Evolutionary conservation across 805 yeast genomes (phyloP).

Genomic region (Zygosaccharomyces kombuchaensis): DNA sequence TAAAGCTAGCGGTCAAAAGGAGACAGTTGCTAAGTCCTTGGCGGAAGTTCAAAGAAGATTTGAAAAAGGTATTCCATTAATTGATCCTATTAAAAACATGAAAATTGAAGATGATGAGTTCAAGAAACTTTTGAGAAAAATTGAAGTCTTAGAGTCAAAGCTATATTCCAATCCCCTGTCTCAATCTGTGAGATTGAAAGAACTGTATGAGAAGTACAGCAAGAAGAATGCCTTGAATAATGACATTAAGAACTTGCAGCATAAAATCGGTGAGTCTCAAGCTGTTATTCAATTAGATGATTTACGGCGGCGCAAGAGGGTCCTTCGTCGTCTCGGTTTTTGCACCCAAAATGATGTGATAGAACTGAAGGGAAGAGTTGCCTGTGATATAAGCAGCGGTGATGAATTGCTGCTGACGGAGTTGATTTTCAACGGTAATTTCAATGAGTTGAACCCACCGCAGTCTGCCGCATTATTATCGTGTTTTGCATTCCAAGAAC

Average conservation of each 20-base stretch:
- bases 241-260: constrained; percentile 55
- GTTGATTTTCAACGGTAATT: constrained; percentile 90
- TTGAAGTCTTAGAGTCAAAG: constrained; percentile 77
- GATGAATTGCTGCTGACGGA: constrained; percentile 82
- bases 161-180: constrained; percentile 64
- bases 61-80: constrained; percentile 84
- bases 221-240: constrained; percentile 58
- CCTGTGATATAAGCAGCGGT: constrained; percentile 93
- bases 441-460: constrained; percentile 80
- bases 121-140: constrained; percentile 62
- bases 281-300: constrained; percentile 93
- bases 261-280: constrained; percentile 74
- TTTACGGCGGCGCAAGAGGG: constrained; percentile 87
- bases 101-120: constrained; percentile 83
- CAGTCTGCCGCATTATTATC: constrained; percentile 90
- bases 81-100: constrained; percentile 92
- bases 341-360: constrained; percentile 83
- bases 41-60: constrained; percentile 77
- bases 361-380: constrained; percentile 95
- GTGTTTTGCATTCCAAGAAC: constrained; percentile 95
- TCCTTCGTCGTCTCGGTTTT: constrained; percentile 86
- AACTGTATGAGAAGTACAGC: constrained; percentile 60
- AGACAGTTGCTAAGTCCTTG: constrained; percentile 63
- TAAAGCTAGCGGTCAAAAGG: constrained; percentile 55
- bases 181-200: constrained; percentile 55